Percentiles rank a stretch among this genome's conserved stretches.
phyloP scores from a whole-genome alignment of 257 asterid genomes.

The Solanum medicagineum region DNA sequence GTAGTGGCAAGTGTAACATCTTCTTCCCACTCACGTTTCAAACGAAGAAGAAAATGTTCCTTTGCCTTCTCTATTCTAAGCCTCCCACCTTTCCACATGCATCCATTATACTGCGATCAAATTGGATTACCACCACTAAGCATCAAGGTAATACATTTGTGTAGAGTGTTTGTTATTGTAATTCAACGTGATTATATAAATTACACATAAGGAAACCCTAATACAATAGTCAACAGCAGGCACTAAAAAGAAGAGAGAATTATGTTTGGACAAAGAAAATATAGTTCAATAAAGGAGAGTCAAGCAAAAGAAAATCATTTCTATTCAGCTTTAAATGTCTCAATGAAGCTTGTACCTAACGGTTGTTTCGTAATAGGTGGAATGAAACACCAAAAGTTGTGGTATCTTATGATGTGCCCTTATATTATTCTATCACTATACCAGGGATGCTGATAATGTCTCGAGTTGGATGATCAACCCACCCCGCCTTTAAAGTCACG shows the following conservation, averaged over 20 bases:
- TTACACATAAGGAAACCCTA: neutral
- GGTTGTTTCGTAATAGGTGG: neutral
- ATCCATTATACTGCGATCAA: slow-evolving; percentile 66
- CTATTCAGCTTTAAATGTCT: neutral
- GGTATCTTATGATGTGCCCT: neutral
- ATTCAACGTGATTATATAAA: neutral
- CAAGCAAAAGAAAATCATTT: neutral
- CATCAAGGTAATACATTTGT: neutral
- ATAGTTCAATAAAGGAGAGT: neutral
- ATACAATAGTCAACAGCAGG: neutral
- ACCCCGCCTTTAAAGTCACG: neutral
- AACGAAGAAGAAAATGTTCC: slow-evolving; percentile 49
- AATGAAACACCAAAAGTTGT: neutral
- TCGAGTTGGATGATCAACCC: neutral
- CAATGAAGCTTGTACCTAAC: neutral
- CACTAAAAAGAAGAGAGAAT: neutral
- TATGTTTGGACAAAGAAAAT: neutral
- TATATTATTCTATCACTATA: neutral
- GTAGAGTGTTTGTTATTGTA: neutral
- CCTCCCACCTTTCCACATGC: slow-evolving; percentile 90
- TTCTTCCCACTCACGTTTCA: slow-evolving; percentile 70
- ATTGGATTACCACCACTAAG: neutral
- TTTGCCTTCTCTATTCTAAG: slow-evolving; percentile 88
- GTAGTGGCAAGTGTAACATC: slow-evolving; percentile 38
- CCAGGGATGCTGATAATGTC: neutral